These are phyloP conservation scores for Amauroascus niger DNA, from an alignment of 2,329 filamentous ascomycete species.

Conservation along the genomic window DNA sequence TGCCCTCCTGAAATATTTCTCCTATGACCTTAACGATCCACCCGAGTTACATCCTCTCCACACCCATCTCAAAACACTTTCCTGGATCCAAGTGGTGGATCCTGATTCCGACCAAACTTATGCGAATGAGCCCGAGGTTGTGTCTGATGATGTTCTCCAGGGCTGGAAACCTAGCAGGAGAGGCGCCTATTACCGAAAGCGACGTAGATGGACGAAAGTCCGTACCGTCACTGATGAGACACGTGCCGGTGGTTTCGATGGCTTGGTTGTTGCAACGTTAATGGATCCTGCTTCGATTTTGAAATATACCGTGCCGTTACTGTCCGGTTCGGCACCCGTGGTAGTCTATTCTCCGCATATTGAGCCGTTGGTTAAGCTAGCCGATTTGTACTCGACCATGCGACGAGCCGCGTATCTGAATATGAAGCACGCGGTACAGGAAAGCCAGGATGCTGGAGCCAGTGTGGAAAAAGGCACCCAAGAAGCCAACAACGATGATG, in stretches of 20 bases:
- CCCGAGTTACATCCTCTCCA: conserved; percentile 65
- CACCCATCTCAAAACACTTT: conserved; percentile 70
- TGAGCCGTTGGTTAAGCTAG: conserved; percentile 66
- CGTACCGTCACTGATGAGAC: conserved; percentile 65
- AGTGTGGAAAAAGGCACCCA: conserved; percentile 19
- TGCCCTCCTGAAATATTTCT: conserved; percentile 77
- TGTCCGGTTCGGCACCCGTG: conserved; percentile 72
- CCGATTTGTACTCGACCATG: conserved; percentile 74
- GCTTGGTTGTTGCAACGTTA: conserved; percentile 67
- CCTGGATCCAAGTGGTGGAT: conserved; percentile 82
- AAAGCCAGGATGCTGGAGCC: conserved; percentile 6
- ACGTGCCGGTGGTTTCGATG: conserved; percentile 66
- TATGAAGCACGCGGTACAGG: conserved; percentile 24
- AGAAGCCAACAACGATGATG: conserved; percentile 24
- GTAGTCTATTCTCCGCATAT: conserved; percentile 75
- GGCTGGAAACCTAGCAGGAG: conserved; percentile 72
- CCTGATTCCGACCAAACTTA: conserved; percentile 69
- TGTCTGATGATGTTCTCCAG: conserved; percentile 52
- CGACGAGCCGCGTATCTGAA: conserved; percentile 62
- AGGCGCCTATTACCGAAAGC: conserved; percentile 80
- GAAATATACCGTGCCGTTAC: conserved; percentile 63
- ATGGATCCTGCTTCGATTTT: conserved; percentile 75
- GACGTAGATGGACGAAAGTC: conserved; percentile 66
- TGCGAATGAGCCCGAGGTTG: conserved; percentile 50
- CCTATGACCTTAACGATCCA: conserved; percentile 61